phyloP scores from a whole-genome alignment of 768 basidiomycete genomes.

The Termitomyces sp. region DNA sequence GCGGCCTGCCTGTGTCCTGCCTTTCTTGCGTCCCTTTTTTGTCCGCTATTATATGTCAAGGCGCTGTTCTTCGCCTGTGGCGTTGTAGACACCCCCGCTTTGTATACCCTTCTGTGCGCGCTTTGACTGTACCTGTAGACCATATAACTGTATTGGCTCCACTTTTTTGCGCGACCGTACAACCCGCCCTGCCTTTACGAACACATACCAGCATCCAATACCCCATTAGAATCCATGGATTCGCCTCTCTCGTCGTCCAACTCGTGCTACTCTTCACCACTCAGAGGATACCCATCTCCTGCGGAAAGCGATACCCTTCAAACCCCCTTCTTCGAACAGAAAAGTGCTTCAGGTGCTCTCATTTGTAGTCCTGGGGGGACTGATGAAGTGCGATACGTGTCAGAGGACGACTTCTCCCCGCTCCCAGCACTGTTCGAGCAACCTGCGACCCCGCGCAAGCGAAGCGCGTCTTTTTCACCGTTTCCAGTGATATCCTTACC shows the following conservation, averaged over 20 bases:
- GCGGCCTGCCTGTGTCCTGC: slow-evolving; percentile 12
- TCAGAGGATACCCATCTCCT: slow-evolving; percentile 26
- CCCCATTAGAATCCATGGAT: slow-evolving; percentile 22
- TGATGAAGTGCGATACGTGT: background rate
- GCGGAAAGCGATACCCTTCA: slow-evolving; percentile 38
- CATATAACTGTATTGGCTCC: slow-evolving; percentile 10
- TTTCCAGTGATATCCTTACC: slow-evolving; percentile 8
- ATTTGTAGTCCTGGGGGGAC: background rate
- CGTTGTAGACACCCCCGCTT: slow-evolving; percentile 6
- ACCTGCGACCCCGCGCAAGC: slow-evolving; percentile 2
- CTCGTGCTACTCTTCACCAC: slow-evolving; percentile 23
- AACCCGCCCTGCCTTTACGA: slow-evolving; percentile 9
- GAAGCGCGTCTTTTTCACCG: slow-evolving; percentile 1
- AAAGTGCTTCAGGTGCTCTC: background rate
- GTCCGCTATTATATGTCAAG: slow-evolving; percentile 10
- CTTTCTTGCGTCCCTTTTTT: slow-evolving; percentile 11
- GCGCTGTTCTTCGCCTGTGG: slow-evolving; percentile 11
- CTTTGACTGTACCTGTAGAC: slow-evolving; percentile 16
- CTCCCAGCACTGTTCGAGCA: slow-evolving; percentile 9
- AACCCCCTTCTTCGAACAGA: slow-evolving; percentile 33
- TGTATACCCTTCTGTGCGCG: slow-evolving; percentile 3
- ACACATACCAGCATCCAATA: slow-evolving; percentile 17
- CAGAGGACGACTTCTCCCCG: background rate
- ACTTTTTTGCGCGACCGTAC: background rate
- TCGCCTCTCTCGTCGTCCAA: slow-evolving; percentile 29